Conservation (phyloP, 2,329 filamentous ascomycete species). For the Gyromitra esculenta region DNA sequence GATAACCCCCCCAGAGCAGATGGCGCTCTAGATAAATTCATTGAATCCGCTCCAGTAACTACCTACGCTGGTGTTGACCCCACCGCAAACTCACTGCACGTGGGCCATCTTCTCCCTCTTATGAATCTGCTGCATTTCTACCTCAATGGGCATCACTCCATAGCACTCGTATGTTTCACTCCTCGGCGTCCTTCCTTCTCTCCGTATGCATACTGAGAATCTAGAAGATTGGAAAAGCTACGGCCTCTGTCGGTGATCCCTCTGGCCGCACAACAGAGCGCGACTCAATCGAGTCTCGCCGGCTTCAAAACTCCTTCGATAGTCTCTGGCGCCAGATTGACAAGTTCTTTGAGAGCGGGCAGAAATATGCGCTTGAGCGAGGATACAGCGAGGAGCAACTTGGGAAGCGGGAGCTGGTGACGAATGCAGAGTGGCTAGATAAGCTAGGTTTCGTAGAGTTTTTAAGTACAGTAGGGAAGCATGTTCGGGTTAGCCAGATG, state of each 20-base stretch:
- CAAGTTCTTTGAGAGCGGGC: constrained; percentile 47
- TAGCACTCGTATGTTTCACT: constrained; percentile 66
- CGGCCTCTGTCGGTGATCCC: constrained; percentile 81
- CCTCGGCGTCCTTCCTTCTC: background rate
- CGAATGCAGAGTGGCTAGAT: constrained; percentile 87
- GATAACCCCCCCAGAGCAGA: constrained; percentile 57
- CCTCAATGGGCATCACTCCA: constrained; percentile 74
- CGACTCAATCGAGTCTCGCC: constrained; percentile 45
- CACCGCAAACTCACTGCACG: constrained; percentile 79
- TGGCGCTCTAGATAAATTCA: constrained; percentile 69
- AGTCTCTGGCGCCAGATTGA: constrained; percentile 50
- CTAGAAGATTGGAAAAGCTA: constrained; percentile 73
- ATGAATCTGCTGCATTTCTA: constrained; percentile 89
- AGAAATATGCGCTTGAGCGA: constrained; percentile 48
- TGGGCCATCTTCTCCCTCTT: constrained; percentile 81
- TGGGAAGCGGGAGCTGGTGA: constrained; percentile 74
- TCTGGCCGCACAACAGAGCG: constrained; percentile 67
- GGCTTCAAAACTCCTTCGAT: constrained; percentile 38
- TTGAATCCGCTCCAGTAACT: constrained; percentile 73
- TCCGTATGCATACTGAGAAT: background rate
- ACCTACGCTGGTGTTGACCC: constrained; percentile 85
- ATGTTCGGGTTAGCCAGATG: constrained; percentile 84
- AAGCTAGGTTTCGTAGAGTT: constrained; percentile 77
- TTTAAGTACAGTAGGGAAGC: constrained; percentile 75
- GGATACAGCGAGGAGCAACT: constrained; percentile 72